Conservation (phyloP, 139 green algal genomes). For the Micractinium sp. region DNA sequence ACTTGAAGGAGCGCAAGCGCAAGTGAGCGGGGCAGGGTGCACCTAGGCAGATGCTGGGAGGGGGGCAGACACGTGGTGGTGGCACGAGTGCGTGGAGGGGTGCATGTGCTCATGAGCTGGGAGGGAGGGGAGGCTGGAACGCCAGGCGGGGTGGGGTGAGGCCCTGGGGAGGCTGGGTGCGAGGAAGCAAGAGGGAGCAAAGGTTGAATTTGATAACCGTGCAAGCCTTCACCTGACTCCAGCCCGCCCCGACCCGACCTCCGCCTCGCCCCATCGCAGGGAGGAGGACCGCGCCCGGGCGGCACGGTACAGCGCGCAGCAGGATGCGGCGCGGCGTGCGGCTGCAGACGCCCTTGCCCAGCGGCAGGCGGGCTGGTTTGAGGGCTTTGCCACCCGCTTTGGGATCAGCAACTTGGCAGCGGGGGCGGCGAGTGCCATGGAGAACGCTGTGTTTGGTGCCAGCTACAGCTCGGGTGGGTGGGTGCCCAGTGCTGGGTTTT, state of each 20-base stretch:
- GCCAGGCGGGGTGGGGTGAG: too few species aligned
- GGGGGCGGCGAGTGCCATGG: neutral
- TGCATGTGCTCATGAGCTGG: too few species aligned
- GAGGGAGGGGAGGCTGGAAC: too few species aligned
- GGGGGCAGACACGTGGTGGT: neutral
- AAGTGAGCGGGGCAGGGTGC: slow-evolving; percentile 15
- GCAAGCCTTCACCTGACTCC: neutral
- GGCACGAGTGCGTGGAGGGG: neutral
- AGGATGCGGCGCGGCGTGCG: slow-evolving; percentile 61
- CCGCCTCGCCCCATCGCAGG: slow-evolving; percentile 11
- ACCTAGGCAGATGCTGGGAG: neutral
- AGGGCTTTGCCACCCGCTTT: slow-evolving; percentile 22
- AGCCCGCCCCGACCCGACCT: neutral
- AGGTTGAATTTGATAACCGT: neutral
- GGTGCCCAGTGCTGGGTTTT: too few species aligned
- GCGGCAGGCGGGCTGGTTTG: slow-evolving; percentile 45
- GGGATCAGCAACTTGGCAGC: slow-evolving; percentile 20
- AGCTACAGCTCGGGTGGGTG: neutral
- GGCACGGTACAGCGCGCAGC: slow-evolving; percentile 58
- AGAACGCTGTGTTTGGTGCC: slow-evolving; percentile 25
- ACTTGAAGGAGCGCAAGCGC: slow-evolving; percentile 56
- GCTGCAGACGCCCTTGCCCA: slow-evolving; percentile 39
- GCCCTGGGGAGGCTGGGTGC: too few species aligned
- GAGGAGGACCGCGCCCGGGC: slow-evolving; percentile 58
- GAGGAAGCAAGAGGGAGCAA: too few species aligned